phyloP scores from a whole-genome alignment of 75 land plant species.

The Picea sitchensis region DNA sequence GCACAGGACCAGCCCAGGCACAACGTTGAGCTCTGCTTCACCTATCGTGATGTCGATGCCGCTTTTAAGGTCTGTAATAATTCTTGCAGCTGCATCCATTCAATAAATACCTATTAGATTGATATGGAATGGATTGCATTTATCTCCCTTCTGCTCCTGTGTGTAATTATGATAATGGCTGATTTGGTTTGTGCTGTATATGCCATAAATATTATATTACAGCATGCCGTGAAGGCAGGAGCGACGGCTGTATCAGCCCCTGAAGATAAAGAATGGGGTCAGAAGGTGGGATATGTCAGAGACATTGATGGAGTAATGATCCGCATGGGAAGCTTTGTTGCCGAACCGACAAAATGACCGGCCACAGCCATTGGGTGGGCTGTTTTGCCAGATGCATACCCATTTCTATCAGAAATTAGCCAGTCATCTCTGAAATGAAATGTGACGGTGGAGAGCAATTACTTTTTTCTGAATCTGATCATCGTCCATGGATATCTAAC shows the following conservation, averaged over 20 bases:
- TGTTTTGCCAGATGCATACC: too few relatives aligned
- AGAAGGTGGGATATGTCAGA: constrained; percentile 78
- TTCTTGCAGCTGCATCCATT: background rate
- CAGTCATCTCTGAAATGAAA: too few relatives aligned
- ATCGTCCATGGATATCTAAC: too few relatives aligned
- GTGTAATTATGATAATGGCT: background rate
- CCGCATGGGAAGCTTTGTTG: too few relatives aligned
- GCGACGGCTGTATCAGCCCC: constrained; percentile 59
- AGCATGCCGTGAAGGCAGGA: constrained; percentile 75
- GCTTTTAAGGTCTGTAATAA: constrained; percentile 51
- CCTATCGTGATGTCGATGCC: constrained; percentile 66
- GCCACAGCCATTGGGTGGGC: too few relatives aligned
- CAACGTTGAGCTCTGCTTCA: constrained; percentile 64
- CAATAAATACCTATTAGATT: background rate
- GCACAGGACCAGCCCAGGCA: constrained; percentile 10
- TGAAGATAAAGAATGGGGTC: constrained; percentile 77
- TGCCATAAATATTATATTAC: background rate
- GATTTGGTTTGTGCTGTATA: background rate
- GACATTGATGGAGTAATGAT: constrained; percentile 50
- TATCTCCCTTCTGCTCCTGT: background rate
- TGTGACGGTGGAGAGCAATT: too few relatives aligned
- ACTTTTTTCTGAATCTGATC: too few relatives aligned
- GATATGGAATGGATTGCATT: background rate
- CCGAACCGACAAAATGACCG: too few relatives aligned
- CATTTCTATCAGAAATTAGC: too few relatives aligned